Evolutionary conservation across 2,329 filamentous ascomycete species (phyloP).

Genomic region (Colletotrichum camelliae): DNA sequence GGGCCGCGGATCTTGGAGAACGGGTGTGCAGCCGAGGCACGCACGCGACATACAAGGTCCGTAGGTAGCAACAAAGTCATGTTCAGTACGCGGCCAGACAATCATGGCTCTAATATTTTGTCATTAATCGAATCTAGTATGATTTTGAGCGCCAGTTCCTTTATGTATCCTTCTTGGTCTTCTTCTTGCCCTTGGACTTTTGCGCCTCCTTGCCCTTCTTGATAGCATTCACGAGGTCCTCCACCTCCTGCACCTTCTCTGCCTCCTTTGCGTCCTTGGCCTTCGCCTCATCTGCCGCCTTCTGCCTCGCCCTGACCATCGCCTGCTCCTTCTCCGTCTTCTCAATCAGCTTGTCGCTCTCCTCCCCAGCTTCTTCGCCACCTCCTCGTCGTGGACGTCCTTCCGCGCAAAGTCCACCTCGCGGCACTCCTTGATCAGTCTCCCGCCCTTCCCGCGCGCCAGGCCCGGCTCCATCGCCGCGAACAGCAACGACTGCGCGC

Average conservation of each 20-base stretch:
- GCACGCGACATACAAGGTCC: not conserved
- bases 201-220: constrained; percentile 37
- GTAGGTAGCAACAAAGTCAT: not conserved
- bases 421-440: constrained; percentile 87
- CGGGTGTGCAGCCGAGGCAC: not conserved
- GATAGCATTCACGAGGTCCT: constrained; percentile 47
- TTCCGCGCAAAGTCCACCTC: constrained; percentile 73
- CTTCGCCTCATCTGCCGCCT: constrained; percentile 37
- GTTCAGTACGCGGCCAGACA: not conserved
- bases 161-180: constrained; percentile 31
- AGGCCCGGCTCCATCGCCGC: constrained; percentile 83
- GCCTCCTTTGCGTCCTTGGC: constrained; percentile 37
- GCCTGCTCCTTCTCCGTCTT: constrained; percentile 82
- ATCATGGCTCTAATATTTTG: not conserved
- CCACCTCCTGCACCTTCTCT: constrained; percentile 36
- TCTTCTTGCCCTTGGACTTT: constrained; percentile 31
- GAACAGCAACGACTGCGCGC: constrained; percentile 84
- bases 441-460: constrained; percentile 64
- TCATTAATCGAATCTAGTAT: not conserved
- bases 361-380: constrained; percentile 86
- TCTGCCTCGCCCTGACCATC: constrained; percentile 51
- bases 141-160: not conserved
- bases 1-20: not conserved
- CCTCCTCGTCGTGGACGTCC: constrained; percentile 79
- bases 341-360: constrained; percentile 85